Conservation (phyloP, 2,329 filamentous ascomycete genomes). For the Davidsoniella virescens region DNA sequence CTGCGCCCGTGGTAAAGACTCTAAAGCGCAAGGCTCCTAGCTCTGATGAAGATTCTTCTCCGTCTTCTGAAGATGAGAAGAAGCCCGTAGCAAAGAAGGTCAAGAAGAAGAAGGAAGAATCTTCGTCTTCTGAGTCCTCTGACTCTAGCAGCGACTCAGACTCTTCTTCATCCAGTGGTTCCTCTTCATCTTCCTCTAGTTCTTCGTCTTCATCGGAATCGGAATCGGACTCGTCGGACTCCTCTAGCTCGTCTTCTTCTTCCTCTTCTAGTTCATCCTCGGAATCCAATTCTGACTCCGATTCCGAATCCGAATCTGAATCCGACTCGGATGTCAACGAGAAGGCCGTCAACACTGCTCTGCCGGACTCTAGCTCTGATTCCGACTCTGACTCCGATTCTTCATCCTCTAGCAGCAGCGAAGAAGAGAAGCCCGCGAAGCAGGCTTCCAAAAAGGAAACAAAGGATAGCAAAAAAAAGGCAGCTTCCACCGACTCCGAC, state of each 20-base stretch:
- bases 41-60: conserved; percentile 17
- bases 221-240: too few relatives aligned
- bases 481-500: conserved; percentile 29
- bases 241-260: not conserved
- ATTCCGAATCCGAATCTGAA: conserved; percentile 19
- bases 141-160: conserved; percentile 6
- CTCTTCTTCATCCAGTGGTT: conserved; percentile 16
- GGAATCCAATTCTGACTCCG: conserved; percentile 16
- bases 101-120: conserved; percentile 31
- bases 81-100: conserved; percentile 33
- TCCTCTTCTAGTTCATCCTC: conserved; percentile 13
- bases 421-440: not conserved
- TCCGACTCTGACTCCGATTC: conserved; percentile 21
- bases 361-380: conserved; percentile 27
- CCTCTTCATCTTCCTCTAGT: conserved; percentile 15
- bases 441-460: conserved; percentile 15
- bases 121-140: conserved; percentile 13
- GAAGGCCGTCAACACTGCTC: conserved; percentile 20
- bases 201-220: conserved; percentile 3
- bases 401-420: conserved; percentile 18
- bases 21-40: conserved; percentile 27
- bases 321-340: conserved; percentile 18
- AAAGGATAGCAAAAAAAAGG: conserved; percentile 17
- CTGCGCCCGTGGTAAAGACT: conserved; percentile 16
- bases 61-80: conserved; percentile 15